Evolutionary conservation across 441 rosid genomes (phyloP).

Genomic region (Syzygium syzygioides): DNA sequence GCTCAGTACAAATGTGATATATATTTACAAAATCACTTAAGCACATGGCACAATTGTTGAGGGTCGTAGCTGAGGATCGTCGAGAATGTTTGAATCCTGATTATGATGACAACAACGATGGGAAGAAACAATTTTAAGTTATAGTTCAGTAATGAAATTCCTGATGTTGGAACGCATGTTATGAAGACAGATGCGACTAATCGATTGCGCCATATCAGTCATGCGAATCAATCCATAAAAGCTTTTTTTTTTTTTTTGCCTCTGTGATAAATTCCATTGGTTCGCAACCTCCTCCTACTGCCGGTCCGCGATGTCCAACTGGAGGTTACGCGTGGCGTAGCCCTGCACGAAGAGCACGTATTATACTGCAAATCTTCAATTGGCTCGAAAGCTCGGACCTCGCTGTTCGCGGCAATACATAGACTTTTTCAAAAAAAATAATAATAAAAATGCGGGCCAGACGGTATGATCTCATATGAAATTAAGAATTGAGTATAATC

Average conservation of each 20-base stretch:
- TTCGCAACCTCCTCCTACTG: not conserved
- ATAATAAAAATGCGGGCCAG: not conserved
- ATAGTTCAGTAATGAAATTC: accelerated
- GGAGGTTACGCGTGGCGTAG: not conserved
- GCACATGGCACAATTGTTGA: not conserved
- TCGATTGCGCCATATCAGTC: accelerated
- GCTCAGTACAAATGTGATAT: accelerated
- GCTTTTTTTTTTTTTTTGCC: not conserved
- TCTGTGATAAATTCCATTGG: not conserved
- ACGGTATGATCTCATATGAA: not conserved
- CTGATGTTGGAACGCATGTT: not conserved
- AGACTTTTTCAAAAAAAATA: no score
- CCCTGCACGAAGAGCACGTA: not conserved
- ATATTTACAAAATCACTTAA: not conserved
- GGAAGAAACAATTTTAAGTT: not conserved
- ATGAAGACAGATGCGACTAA: no score
- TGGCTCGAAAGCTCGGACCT: not conserved
- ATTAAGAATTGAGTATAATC: not conserved
- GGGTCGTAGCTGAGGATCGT: accelerated
- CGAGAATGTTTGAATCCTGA: accelerated
- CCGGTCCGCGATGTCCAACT: not conserved
- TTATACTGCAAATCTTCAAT: not conserved
- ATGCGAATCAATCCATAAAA: accelerated
- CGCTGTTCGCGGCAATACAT: not conserved
- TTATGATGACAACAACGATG: no score